phyloP scores from a whole-genome alignment of 306 rosid genomes.

The Acacia confusa region DNA sequence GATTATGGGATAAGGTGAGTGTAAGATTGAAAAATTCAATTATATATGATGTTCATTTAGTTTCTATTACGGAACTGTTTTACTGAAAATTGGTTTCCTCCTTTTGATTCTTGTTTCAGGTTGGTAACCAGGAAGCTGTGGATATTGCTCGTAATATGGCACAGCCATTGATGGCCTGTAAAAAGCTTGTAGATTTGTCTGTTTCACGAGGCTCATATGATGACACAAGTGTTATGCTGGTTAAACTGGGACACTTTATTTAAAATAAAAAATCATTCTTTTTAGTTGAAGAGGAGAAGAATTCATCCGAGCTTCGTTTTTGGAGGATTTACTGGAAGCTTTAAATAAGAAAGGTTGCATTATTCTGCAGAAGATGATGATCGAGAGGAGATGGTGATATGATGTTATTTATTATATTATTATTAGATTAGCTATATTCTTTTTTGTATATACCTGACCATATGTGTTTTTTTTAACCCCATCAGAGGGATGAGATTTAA shows the following conservation, averaged over 20 bases:
- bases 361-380: background rate
- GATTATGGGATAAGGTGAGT: constrained; percentile 95
- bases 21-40: background rate
- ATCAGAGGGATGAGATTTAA: constrained; percentile 14
- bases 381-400: background rate
- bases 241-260: constrained; percentile 56
- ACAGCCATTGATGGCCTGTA: constrained; percentile 69
- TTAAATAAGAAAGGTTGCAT: background rate
- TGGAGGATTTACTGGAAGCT: background rate
- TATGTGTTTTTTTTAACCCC: constrained; percentile 26
- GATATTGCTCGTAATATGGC: constrained; percentile 61
- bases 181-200: constrained; percentile 77
- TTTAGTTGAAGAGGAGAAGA: constrained; percentile 12
- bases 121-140: constrained; percentile 88
- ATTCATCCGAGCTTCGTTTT: background rate
- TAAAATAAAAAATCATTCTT: constrained; percentile 25
- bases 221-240: constrained; percentile 81
- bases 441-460: constrained; percentile 45
- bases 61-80: background rate
- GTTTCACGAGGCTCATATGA: constrained; percentile 76
- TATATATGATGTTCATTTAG: background rate
- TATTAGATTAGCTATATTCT: constrained; percentile 42
- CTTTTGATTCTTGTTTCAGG: constrained; percentile 51
- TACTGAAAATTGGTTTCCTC: constrained; percentile 23
- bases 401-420: constrained; percentile 17